phyloP scores from a whole-genome alignment of 768 basidiomycete species.

The Mycena chlorophos region DNA sequence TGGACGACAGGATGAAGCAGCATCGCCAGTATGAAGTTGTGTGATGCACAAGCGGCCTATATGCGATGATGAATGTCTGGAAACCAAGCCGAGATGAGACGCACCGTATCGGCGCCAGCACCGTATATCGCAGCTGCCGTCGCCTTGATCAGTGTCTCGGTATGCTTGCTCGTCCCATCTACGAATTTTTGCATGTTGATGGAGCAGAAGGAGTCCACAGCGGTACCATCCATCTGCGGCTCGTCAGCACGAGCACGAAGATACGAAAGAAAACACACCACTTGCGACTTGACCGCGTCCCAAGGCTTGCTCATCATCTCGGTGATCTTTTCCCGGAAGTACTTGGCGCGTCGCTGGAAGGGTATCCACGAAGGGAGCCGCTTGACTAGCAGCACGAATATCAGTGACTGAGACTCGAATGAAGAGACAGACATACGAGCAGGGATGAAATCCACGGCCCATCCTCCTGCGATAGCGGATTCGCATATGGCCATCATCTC shows the following conservation, averaged over 20 bases:
- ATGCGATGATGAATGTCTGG: neutral
- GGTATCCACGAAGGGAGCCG: neutral
- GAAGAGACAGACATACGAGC: neutral
- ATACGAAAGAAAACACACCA: neutral
- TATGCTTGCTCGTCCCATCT: neutral
- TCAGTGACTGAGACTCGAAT: neutral
- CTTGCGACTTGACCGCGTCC: neutral
- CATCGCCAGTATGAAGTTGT: neutral
- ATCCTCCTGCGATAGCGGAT: neutral
- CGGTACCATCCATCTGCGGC: neutral
- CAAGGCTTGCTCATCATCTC: conserved; percentile 1
- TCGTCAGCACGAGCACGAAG: neutral
- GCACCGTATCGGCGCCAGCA: neutral
- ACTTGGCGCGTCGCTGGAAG: neutral
- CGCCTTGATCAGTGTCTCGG: conserved; percentile 1
- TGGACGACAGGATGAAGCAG: neutral
- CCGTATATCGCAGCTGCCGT: neutral
- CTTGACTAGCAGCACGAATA: neutral
- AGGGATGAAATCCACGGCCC: neutral
- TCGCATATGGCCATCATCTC: neutral
- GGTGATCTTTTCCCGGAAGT: neutral
- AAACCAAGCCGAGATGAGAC: neutral
- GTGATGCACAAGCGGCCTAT: neutral
- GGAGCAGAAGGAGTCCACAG: neutral
- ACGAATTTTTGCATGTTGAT: neutral